Percentiles rank a stretch among this genome's conserved stretches.
These are phyloP conservation scores for Epichloe sp. DNA, from an alignment of 2,329 filamentous ascomycete genomes.

Conservation along the genomic window DNA sequence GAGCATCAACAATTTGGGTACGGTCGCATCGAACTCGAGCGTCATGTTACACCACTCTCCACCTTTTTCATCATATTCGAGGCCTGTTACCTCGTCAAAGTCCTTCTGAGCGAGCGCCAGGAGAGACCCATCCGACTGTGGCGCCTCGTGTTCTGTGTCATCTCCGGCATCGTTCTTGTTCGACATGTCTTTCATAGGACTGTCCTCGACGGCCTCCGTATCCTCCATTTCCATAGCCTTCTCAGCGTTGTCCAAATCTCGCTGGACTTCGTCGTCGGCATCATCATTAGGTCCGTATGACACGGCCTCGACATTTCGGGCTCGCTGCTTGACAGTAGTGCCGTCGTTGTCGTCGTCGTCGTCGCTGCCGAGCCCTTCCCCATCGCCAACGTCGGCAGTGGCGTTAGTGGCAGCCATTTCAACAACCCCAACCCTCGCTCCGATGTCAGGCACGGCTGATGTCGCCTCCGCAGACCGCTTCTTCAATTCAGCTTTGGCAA, in stretches of 20 bases:
- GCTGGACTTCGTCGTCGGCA: slow-evolving; percentile 66
- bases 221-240: slow-evolving; percentile 33
- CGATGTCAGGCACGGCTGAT: slow-evolving; percentile 65
- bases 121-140: slow-evolving; percentile 32
- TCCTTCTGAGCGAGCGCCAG: slow-evolving; percentile 51
- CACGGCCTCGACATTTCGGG: slow-evolving; percentile 67
- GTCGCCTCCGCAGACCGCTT: slow-evolving; percentile 56
- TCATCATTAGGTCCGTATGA: slow-evolving; percentile 91
- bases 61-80: slow-evolving; percentile 63
- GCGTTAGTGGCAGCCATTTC: slow-evolving; percentile 31
- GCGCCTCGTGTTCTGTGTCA: slow-evolving; percentile 25
- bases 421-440: slow-evolving; percentile 37
- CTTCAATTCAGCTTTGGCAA: slow-evolving; percentile 69
- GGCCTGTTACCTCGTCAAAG: slow-evolving; percentile 56
- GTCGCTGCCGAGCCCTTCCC: slow-evolving; percentile 42
- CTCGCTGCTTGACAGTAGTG: slow-evolving; percentile 58
- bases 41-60: slow-evolving; percentile 71
- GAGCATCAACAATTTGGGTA: slow-evolving; percentile 87
- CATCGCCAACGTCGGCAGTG: slow-evolving; percentile 20
- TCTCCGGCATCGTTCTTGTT: slow-evolving; percentile 21
- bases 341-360: slow-evolving; percentile 62
- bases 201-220: slow-evolving; percentile 38
- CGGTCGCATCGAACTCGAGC: slow-evolving; percentile 66
- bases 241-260: slow-evolving; percentile 46
- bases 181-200: slow-evolving; percentile 23